A percentile compares a stretch with the other conserved stretches of the same genome.
These are phyloP conservation scores for Candida arabinofermentans DNA, from an alignment of 805 yeast species.

Conservation along the genomic window DNA sequence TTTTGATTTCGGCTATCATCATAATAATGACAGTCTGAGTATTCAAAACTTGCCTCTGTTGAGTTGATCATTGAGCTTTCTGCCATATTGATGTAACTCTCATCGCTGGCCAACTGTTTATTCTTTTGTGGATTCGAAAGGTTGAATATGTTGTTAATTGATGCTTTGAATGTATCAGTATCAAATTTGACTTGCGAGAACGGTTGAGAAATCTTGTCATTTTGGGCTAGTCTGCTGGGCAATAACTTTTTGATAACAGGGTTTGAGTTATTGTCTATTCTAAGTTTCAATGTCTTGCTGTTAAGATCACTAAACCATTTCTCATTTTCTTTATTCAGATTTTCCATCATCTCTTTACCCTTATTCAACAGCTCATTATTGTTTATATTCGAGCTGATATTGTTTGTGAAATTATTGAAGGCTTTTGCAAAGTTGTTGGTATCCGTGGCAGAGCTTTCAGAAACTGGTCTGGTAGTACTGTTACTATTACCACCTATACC, in stretches of 20 bases:
- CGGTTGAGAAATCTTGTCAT: neutral
- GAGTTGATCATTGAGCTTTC: slow-evolving; percentile 1
- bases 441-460: no score
- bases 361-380: slow-evolving; percentile 22
- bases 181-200: slow-evolving; percentile 3
- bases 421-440: slow-evolving; percentile 13
- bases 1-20: slow-evolving; percentile 16
- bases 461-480: slow-evolving; percentile 1
- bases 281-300: slow-evolving; percentile 11
- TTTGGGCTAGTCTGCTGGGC: slow-evolving; percentile 2
- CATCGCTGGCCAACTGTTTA: neutral
- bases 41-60: slow-evolving; percentile 8
- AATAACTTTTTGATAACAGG: slow-evolving; percentile 10
- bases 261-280: slow-evolving; percentile 3
- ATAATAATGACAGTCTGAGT: slow-evolving; percentile 23
- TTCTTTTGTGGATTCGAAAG: slow-evolving; percentile 6
- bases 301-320: slow-evolving; percentile 20
- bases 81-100: neutral
- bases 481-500: neutral
- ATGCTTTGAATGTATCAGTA: slow-evolving; percentile 5
- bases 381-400: slow-evolving; percentile 20
- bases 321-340: slow-evolving; percentile 22
- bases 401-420: slow-evolving; percentile 21
- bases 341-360: slow-evolving; percentile 25
- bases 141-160: slow-evolving; percentile 8